Conservation (phyloP, 2,329 filamentous ascomycete genomes). For the Sporothrix humicola region DNA sequence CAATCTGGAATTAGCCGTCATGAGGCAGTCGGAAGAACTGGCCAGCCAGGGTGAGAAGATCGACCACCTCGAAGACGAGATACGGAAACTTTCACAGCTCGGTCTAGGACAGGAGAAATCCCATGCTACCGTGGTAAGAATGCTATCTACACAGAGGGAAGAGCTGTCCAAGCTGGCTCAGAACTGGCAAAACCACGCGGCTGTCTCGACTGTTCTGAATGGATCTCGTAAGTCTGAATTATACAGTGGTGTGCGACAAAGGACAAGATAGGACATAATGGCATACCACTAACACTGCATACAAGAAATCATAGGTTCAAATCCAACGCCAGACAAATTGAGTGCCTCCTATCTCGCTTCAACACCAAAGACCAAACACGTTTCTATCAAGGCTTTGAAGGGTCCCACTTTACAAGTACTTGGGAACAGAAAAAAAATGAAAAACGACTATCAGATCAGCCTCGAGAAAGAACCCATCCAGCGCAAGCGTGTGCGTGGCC, state of each 20-base stretch:
- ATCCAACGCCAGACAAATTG: not conserved
- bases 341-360: not conserved
- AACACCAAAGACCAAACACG: not conserved
- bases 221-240: not conserved
- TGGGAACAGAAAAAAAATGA: not conserved
- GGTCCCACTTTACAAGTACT: not conserved
- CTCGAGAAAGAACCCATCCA: not conserved
- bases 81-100: constrained; percentile 16
- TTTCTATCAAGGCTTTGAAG: not conserved
- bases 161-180: not conserved
- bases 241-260: too few relatives aligned
- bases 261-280: not conserved
- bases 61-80: constrained; percentile 26
- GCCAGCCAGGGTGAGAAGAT: constrained; percentile 27
- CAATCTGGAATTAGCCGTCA: constrained; percentile 28
- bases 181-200: not conserved
- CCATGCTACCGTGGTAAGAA: not conserved
- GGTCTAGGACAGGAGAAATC: constrained; percentile 14
- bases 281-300: not conserved
- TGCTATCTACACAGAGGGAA: constrained; percentile 8
- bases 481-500: not conserved
- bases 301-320: not conserved
- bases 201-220: not conserved
- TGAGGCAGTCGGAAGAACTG: constrained; percentile 30
- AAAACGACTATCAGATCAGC: not conserved